phyloP scores from a whole-genome alignment of 73 alveolate species.

The Breviolum minutum region DNA sequence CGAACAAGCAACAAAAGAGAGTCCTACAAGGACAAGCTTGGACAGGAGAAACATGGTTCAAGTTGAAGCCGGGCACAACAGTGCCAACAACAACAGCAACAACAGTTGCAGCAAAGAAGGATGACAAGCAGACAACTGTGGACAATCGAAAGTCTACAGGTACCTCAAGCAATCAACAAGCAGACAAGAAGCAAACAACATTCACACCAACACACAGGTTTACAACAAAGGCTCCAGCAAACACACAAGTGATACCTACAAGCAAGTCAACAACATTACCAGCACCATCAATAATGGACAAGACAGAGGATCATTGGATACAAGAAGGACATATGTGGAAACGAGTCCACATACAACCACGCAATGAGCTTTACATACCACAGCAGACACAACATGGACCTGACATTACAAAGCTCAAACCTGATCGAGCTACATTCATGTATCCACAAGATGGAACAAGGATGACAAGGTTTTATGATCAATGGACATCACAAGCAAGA shows the following conservation, averaged over 20 bases:
- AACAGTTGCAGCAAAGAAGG: neutral
- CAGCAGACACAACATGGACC: slow-evolving; percentile 22
- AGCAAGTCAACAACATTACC: neutral
- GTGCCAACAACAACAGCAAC: neutral
- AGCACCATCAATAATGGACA: neutral
- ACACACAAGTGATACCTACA: neutral
- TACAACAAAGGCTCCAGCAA: neutral
- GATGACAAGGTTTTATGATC: no score
- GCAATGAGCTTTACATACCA: neutral
- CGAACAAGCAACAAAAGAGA: neutral
- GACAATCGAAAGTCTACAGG: no score
- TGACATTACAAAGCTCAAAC: neutral
- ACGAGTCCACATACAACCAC: neutral
- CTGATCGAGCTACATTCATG: neutral
- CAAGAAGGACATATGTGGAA: slow-evolving; percentile 5
- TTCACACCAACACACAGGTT: neutral
- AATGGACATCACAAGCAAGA: neutral
- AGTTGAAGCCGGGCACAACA: neutral
- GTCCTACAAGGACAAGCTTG: neutral
- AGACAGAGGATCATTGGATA: neutral
- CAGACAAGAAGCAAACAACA: neutral
- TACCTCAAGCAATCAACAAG: no score
- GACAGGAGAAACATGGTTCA: neutral
- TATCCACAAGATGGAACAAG: neutral
- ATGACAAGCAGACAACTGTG: no score